phyloP scores from a whole-genome alignment of 2,329 filamentous ascomycete species.

The Fusarium palustre region DNA sequence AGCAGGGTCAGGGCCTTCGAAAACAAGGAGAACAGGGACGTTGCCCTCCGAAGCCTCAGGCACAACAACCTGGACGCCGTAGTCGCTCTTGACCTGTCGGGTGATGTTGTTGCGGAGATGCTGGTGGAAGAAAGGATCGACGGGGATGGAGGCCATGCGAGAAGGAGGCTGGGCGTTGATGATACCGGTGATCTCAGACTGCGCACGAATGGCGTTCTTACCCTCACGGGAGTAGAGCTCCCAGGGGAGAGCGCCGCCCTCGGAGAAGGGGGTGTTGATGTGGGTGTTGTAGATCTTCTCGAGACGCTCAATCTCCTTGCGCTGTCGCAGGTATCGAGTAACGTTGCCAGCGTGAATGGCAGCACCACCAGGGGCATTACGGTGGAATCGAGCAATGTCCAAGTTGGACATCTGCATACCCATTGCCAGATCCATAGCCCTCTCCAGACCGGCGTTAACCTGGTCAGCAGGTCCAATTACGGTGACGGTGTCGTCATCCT shows the following conservation, averaged over 20 bases:
- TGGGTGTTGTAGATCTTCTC: slow-evolving; percentile 85
- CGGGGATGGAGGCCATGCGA: slow-evolving; percentile 72
- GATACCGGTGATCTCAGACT: slow-evolving; percentile 79
- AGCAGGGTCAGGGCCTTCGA: slow-evolving; percentile 70
- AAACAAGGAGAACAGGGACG: slow-evolving; percentile 77
- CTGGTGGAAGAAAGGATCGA: slow-evolving; percentile 84
- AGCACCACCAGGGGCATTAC: slow-evolving; percentile 76
- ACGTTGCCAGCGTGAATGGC: slow-evolving; percentile 85
- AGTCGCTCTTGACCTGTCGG: slow-evolving; percentile 72
- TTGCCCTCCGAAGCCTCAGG: slow-evolving; percentile 71
- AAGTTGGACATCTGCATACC: slow-evolving; percentile 87
- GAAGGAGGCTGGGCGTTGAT: slow-evolving; percentile 80
- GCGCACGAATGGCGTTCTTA: slow-evolving; percentile 82
- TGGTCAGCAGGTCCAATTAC: slow-evolving; percentile 83
- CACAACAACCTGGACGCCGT: slow-evolving; percentile 79
- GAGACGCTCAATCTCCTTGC: slow-evolving; percentile 83
- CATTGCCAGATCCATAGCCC: slow-evolving; percentile 88
- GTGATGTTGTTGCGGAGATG: slow-evolving; percentile 75
- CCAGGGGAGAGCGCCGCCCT: slow-evolving; percentile 81
- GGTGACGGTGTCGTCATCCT: slow-evolving; percentile 85
- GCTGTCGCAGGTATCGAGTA: slow-evolving; percentile 87
- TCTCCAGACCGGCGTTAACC: slow-evolving; percentile 80
- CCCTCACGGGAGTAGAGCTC: slow-evolving; percentile 88
- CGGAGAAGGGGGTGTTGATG: slow-evolving; percentile 81
- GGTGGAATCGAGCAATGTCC: slow-evolving; percentile 84